Evolutionary conservation across 2,329 filamentous ascomycete species (phyloP).

Genomic region (Pseudogymnoascus sp.): DNA sequence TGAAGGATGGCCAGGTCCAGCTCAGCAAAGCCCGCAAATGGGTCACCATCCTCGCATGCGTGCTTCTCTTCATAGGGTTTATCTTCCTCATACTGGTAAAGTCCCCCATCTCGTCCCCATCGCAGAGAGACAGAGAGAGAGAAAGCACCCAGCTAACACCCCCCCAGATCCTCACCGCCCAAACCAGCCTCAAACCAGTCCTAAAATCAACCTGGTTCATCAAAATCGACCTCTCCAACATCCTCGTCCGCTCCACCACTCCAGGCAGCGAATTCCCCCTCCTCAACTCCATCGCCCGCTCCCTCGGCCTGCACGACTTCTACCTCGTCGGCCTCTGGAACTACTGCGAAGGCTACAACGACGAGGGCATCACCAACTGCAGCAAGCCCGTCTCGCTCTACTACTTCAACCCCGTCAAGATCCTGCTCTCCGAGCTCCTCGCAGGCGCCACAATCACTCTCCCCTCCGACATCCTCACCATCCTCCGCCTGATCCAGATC

Average conservation of each 20-base stretch:
- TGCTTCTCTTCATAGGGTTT: constrained; percentile 65
- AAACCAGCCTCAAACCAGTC: constrained; percentile 52
- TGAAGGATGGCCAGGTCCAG: neutral
- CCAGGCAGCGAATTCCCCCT: constrained; percentile 50
- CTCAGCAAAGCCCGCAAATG: constrained; percentile 33
- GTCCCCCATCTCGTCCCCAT: neutral
- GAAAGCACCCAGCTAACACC: neutral
- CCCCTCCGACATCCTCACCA: constrained; percentile 62
- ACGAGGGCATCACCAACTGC: constrained; percentile 67
- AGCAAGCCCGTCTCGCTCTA: constrained; percentile 62
- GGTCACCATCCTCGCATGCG: constrained; percentile 52
- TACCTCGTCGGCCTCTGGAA: constrained; percentile 90
- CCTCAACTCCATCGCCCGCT: constrained; percentile 80
- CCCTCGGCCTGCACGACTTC: constrained; percentile 84
- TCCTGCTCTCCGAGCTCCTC: constrained; percentile 72
- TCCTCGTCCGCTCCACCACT: constrained; percentile 33
- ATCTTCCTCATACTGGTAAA: constrained; percentile 71
- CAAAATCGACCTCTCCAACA: constrained; percentile 71
- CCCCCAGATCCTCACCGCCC: constrained; percentile 57
- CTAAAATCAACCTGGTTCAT: constrained; percentile 73
- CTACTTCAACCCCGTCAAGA: constrained; percentile 85
- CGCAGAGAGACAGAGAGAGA: neutral
- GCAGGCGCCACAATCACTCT: constrained; percentile 75
- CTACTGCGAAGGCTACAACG: constrained; percentile 78
- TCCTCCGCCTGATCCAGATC: constrained; percentile 64